A percentile compares a stretch with the other conserved stretches of the same genome.
Conservation (phyloP, 148 eudicot genomes). For the Rhododendron henanense region DNA sequence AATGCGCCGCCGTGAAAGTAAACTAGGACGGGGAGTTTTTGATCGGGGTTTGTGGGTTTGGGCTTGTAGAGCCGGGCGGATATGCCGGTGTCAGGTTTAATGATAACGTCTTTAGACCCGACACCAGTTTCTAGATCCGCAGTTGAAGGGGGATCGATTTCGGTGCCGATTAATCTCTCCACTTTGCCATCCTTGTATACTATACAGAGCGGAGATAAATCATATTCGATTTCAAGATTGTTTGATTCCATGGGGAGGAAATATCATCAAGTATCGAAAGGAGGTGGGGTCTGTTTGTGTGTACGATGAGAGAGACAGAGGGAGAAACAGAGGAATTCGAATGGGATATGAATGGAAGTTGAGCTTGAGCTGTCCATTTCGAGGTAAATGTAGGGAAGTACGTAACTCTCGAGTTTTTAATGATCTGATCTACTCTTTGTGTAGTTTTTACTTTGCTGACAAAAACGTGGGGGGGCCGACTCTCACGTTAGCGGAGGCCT, state of each 20-base stretch:
- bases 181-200: slow-evolving; percentile 28
- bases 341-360: background rate
- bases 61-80: slow-evolving; percentile 50
- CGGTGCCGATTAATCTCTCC: slow-evolving; percentile 24
- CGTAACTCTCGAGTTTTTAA: too few relatives aligned
- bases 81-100: slow-evolving; percentile 13
- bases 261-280: background rate
- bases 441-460: too few relatives aligned
- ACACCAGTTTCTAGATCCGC: slow-evolving; percentile 21
- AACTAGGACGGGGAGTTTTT: slow-evolving; percentile 40
- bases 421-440: too few relatives aligned
- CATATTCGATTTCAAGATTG: background rate
- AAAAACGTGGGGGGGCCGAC: too few relatives aligned
- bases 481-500: too few relatives aligned
- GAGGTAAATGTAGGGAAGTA: too few relatives aligned
- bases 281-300: background rate
- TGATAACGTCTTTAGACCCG: slow-evolving; percentile 30
- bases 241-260: background rate
- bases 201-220: background rate
- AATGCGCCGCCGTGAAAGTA: slow-evolving; percentile 63
- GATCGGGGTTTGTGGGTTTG: background rate
- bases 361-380: background rate
- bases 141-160: slow-evolving; percentile 10
- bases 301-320: background rate
- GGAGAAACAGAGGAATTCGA: too few relatives aligned